Base-by-base conservation (phyloP, 441 rosid species). In the Corymbia citriodora region DNA sequence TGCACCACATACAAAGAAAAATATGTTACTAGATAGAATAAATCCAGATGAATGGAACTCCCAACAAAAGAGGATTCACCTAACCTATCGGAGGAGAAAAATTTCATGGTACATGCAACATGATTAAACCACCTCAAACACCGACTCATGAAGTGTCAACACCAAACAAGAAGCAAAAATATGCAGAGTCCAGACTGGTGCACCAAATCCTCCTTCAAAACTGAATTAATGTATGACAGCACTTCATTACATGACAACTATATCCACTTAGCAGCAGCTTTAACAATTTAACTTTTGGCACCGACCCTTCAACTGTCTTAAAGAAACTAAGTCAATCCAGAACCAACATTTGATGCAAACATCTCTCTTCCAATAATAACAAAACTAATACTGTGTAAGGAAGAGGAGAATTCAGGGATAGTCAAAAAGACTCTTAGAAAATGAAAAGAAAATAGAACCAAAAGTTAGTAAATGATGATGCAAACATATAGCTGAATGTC, bases 1-100 rank as follows among this genome's bases (percentile, higher is more conserved):
- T 98, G 98, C 96, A 94, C n/a, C 91, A 87, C 83, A 82, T 65
- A 89, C 89, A 87, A 89, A 87, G 88, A 52, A 31, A 57, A 40
- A 74, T 74, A 40, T 40, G 50, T 74, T 13, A 23, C 16, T 74
- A 74, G 85, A 40, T 11, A 74, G 85, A 12, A 74, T 74, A 74
- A 74, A 74, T 40, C 52, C 29, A 3, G n/a, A 40, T 74, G 52
- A 40, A 40, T 21, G n/a, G 45, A 74, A 74, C n/a, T 45, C 85
- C 52, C 52, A 74, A 40, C 9, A 74, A 74, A 74, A 74, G 85
- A 74, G 1, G 17, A 40, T 74, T 40, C 85, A 74, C 50, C 52
- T 45, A 40, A 74, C 23, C 52, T 7, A 74, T 25, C 40, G 25
- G 85, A 25, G 85, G 12, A 40, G 85, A 74, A 74, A 11, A 74